Evolutionary conservation across 352 stramenopile genomes (phyloP).

Genomic region (Phytopythium litorale): DNA sequence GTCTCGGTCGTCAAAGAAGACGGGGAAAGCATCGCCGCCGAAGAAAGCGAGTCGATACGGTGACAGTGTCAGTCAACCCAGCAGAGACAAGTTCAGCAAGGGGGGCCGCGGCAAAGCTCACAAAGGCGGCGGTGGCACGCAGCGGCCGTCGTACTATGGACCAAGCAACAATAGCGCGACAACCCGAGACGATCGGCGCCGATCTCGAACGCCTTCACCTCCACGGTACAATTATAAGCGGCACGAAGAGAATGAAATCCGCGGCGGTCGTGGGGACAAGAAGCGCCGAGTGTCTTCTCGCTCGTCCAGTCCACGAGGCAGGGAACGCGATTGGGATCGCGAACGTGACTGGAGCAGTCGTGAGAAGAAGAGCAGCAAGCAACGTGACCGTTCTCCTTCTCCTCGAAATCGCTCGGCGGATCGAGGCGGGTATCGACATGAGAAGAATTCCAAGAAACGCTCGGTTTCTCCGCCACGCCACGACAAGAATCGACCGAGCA

Average conservation of each 20-base stretch:
- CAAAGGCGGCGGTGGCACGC: not conserved
- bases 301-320: constrained; percentile 3
- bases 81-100: not conserved
- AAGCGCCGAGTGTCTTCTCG: constrained; percentile 1
- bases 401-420: not conserved
- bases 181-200: constrained; percentile 7
- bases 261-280: not conserved
- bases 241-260: constrained; percentile 17
- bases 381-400: constrained; percentile 11
- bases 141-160: not conserved
- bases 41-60: constrained; percentile 9
- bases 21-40: constrained; percentile 1
- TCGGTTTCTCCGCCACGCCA: not conserved
- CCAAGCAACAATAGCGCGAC: not conserved
- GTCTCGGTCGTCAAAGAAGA: constrained; percentile 1
- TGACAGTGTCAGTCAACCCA: not conserved
- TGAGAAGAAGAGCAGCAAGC: constrained; percentile 5
- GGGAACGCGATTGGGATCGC: constrained; percentile 13
- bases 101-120: not conserved
- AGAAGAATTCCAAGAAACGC: not conserved
- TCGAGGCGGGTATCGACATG: not conserved
- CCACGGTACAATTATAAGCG: constrained; percentile 11
- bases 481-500: not conserved
- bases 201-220: constrained; percentile 20
- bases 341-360: not conserved